Conservation (phyloP, 495 filamentous ascomycete species). For the Annulohypoxylon nitens region DNA sequence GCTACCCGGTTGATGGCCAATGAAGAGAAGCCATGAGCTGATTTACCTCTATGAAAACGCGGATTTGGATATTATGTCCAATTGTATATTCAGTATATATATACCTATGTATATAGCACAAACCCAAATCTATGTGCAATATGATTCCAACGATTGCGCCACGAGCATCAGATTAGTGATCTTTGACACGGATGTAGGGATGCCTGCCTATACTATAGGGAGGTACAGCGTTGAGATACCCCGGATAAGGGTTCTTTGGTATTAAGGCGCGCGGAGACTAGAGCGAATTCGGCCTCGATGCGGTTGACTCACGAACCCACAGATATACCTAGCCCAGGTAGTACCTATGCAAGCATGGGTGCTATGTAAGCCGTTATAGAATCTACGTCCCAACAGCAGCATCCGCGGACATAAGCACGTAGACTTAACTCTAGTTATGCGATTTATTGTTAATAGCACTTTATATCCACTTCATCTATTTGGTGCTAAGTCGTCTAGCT, state of each 20-base stretch:
- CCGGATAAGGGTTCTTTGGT: neutral
- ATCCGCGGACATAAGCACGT: neutral
- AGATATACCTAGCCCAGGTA: neutral
- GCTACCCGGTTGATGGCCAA: neutral
- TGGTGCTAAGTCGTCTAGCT: too few species aligned
- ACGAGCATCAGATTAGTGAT: neutral
- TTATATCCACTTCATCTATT: neutral
- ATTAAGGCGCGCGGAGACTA: neutral
- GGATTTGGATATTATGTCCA: neutral
- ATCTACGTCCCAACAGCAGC: neutral
- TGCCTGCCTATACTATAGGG: neutral
- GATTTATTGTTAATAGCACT: neutral
- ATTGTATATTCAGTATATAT: constrained; percentile 13
- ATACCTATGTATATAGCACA: constrained; percentile 12
- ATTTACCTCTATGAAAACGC: neutral
- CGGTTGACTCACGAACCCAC: constrained; percentile 7
- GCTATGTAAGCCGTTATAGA: neutral
- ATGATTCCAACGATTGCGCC: neutral
- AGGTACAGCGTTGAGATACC: neutral
- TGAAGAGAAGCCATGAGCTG: neutral
- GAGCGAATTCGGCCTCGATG: neutral
- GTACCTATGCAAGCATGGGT: neutral
- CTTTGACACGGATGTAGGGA: neutral
- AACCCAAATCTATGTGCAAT: constrained; percentile 18
- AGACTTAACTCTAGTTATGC: neutral